Evolutionary conservation across 1,284 basidiomycete species (phyloP).

Genomic region (Fistulinella cinereoalba): DNA sequence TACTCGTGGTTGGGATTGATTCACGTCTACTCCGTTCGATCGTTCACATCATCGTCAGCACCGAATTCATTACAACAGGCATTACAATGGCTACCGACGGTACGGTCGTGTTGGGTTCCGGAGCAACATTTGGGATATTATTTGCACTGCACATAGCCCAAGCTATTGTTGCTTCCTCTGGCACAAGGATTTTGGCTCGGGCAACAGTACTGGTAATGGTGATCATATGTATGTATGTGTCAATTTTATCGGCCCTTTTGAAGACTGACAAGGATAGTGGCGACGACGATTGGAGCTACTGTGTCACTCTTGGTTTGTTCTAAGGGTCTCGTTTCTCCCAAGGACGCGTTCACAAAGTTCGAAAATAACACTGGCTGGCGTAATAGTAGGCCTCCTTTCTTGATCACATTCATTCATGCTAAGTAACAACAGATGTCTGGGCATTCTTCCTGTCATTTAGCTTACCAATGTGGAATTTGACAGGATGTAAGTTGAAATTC

Average conservation of each 20-base stretch:
- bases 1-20: slow-evolving; percentile 51
- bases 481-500: slow-evolving; percentile 18
- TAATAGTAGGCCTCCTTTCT: slow-evolving; percentile 41
- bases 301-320: slow-evolving; percentile 53
- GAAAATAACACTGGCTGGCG: slow-evolving; percentile 69
- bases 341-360: slow-evolving; percentile 59
- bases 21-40: background rate
- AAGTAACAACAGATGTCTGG: slow-evolving; percentile 38
- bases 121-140: slow-evolving; percentile 62
- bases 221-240: slow-evolving; percentile 52
- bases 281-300: slow-evolving; percentile 55
- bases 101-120: slow-evolving; percentile 44
- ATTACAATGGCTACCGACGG: slow-evolving; percentile 58
- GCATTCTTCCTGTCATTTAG: slow-evolving; percentile 24
- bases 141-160: slow-evolving; percentile 57
- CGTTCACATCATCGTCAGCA: slow-evolving; percentile 28
- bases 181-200: slow-evolving; percentile 59
- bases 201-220: slow-evolving; percentile 61
- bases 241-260: background rate
- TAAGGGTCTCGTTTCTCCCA: slow-evolving; percentile 53
- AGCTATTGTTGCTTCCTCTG: slow-evolving; percentile 65
- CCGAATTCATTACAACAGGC: slow-evolving; percentile 68
- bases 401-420: background rate
- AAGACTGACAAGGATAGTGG: slow-evolving; percentile 36
- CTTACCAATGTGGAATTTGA: slow-evolving; percentile 24